phyloP scores from a whole-genome alignment of 805 yeast genomes.

The Yarrowia deformans region DNA sequence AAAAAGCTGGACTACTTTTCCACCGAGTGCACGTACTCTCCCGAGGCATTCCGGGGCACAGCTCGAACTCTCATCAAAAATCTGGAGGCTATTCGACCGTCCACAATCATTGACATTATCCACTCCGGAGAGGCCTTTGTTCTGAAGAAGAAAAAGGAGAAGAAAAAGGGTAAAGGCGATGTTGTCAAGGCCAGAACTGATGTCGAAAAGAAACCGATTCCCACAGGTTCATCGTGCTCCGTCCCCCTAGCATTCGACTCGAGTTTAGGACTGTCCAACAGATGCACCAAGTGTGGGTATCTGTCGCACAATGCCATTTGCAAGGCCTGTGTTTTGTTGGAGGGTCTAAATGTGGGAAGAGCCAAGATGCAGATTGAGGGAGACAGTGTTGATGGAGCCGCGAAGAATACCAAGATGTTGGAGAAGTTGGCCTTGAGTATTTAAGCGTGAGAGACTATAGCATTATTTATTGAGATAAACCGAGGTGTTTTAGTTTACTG shows the following conservation, averaged over 20 bases:
- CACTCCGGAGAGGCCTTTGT: constrained; percentile 90
- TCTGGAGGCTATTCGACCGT: constrained; percentile 87
- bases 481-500: too few relatives aligned
- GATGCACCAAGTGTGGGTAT: constrained; percentile 91
- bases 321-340: constrained; percentile 89
- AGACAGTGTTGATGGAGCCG: constrained; percentile 62
- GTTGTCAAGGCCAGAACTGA: background rate
- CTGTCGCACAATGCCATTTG: constrained; percentile 86
- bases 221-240: background rate
- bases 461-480: constrained; percentile 5
- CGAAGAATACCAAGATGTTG: constrained; percentile 40
- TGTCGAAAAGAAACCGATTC: too few relatives aligned
- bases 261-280: constrained; percentile 41
- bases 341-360: constrained; percentile 79
- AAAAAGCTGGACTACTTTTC: constrained; percentile 93
- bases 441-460: background rate
- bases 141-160: constrained; percentile 49
- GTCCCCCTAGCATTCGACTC: constrained; percentile 30
- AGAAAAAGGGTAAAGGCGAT: constrained; percentile 31
- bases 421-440: constrained; percentile 41
- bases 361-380: constrained; percentile 73
- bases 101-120: constrained; percentile 92
- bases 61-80: constrained; percentile 92
- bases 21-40: constrained; percentile 97
- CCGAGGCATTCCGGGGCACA: constrained; percentile 98